Conservation (phyloP, 164 flowering plant genomes). For the Akebia trifoliata region DNA sequence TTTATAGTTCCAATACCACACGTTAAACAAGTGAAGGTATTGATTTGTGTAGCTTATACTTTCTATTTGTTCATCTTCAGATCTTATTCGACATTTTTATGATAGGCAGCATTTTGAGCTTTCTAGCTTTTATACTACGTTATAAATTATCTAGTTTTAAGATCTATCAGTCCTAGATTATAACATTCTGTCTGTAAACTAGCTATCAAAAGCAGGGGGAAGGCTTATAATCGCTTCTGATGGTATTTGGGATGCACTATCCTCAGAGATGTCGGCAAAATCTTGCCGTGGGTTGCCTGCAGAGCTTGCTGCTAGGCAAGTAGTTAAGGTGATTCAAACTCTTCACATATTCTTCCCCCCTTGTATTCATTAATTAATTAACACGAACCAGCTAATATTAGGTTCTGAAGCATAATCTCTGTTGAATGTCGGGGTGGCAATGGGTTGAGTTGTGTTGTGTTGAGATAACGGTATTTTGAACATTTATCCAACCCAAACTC, state of each 20-base stretch:
- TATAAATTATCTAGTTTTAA: background rate
- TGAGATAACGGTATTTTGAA: too few relatives aligned
- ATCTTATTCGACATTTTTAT: too few relatives aligned
- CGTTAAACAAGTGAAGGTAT: conserved; percentile 95
- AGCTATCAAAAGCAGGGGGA: conserved; percentile 81
- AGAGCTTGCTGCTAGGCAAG: conserved; percentile 85
- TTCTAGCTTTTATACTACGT: background rate
- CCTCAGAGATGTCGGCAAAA: conserved; percentile 76
- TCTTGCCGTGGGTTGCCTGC: conserved; percentile 85
- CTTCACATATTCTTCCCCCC: background rate
- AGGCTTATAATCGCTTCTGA: conserved; percentile 90
- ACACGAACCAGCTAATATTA: background rate
- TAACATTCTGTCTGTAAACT: conserved; percentile 15
- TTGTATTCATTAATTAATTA: background rate
- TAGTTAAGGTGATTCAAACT: conserved; percentile 61
- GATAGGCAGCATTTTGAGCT: too few relatives aligned
- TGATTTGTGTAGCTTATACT: background rate
- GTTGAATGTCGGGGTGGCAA: too few relatives aligned
- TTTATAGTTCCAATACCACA: conserved; percentile 81
- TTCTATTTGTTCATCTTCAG: background rate
- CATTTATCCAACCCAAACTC: too few relatives aligned
- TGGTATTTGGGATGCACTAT: conserved; percentile 91
- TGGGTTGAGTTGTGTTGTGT: too few relatives aligned
- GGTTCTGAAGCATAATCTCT: too few relatives aligned
- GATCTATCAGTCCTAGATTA: background rate